Percentiles rank a stretch among this genome's conserved stretches.
phyloP scores from a whole-genome alignment of 306 rosid genomes.

The Cicer yamashitae region DNA sequence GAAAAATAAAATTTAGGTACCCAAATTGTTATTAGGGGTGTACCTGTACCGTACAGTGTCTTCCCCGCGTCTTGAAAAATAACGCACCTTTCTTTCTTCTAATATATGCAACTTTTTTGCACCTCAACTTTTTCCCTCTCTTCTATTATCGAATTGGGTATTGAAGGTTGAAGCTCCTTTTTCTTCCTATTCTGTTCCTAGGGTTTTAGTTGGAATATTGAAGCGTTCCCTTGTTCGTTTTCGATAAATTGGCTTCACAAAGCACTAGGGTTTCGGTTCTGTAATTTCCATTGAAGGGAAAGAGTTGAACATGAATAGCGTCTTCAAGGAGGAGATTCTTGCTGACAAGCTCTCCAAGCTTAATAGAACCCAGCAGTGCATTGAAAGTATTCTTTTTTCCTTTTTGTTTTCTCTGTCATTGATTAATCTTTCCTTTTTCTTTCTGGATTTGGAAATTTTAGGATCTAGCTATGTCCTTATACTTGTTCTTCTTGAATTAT shows the following conservation, averaged over 20 bases:
- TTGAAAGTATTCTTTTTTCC: slow-evolving; percentile 75
- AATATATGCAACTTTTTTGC: not conserved
- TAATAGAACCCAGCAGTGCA: slow-evolving; percentile 85
- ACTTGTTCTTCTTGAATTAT: not conserved
- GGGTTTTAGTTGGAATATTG: slow-evolving; percentile 37
- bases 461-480: not conserved
- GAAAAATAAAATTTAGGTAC: not conserved
- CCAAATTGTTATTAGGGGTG: not conserved
- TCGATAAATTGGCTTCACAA: slow-evolving; percentile 15
- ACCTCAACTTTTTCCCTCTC: not conserved
- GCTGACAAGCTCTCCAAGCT: slow-evolving; percentile 91
- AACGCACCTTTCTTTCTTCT: not conserved
- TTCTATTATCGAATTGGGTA: not conserved
- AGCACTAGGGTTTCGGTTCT: slow-evolving; percentile 39
- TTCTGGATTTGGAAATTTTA: not conserved
- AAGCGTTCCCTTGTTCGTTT: not conserved
- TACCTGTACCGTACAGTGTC: not conserved
- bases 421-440: not conserved
- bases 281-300: slow-evolving; percentile 21
- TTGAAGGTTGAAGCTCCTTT: slow-evolving; percentile 38
- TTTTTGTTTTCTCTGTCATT: not conserved
- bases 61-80: not conserved
- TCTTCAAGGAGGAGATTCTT: slow-evolving; percentile 79
- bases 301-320: slow-evolving; percentile 68
- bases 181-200: slow-evolving; percentile 28